Base-by-base conservation (phyloP, 176 grass and related monocot species). In the Avena eriantha region DNA sequence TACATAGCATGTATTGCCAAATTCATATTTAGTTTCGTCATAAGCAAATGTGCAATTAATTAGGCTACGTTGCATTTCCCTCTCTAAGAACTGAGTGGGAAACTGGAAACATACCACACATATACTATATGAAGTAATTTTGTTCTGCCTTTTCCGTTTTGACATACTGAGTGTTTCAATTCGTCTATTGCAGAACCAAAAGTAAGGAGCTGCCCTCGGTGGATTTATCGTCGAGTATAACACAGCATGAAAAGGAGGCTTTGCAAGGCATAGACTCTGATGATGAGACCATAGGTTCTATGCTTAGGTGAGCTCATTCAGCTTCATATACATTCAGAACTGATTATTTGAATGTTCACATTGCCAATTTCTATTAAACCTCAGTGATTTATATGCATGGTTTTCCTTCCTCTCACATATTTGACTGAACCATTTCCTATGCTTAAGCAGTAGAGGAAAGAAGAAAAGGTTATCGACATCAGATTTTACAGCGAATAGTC, bases 271-370 rank as follows among this genome's bases (percentile, higher is more conserved):
- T 39, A 68, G 68, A 88, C 83, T 93, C 91, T 86, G 91, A 95
- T 69, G 59, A 87, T 69, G 86, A 85, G 39, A 87, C 84, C 21
- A 90, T 95, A 76, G 80, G 80, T 48, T 91, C 91, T 79, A 58
- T 98, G 82, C 70, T 90, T 82, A 89, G 93, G 95, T 98, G 88
- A 92, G 72, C 63, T 55, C 33, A 73, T 80, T 85, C 78, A 55
- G 71, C 72, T 88, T 69, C 63, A 51, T 67, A 76, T 84, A 69
- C 31, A 63, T 58, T 12, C 49, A 72, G 19, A 41, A 45, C 57
- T 78, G 26, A 78, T 2, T 66, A 78, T 82, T 89, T 51, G 67
- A 29, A 78, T 70, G 43, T 77, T 77, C 41, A 23, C 22, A 19
- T 15, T 81, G 35, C 60, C 33, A 68, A 17, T 71, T 69, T 31